phyloP scores from a whole-genome alignment of 1,139 yeast genomes.

The Candida sp. region DNA sequence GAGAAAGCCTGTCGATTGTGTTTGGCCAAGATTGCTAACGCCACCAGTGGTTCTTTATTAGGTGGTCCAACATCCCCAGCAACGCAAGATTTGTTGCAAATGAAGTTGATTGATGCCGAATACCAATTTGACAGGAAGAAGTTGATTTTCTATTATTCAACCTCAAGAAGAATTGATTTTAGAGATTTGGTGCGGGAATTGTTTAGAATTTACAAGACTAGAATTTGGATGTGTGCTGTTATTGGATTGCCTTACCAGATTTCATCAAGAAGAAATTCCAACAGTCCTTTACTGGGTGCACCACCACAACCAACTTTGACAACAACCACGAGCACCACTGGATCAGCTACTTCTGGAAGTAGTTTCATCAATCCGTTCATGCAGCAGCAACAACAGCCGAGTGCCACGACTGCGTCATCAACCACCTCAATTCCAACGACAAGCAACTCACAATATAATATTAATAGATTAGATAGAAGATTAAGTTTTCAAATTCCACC shows the following conservation, averaged over 20 bases:
- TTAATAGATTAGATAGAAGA: constrained; percentile 12
- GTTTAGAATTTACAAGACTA: constrained; percentile 91
- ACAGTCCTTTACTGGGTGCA: constrained; percentile 10
- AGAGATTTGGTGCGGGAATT: constrained; percentile 91
- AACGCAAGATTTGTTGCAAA: constrained; percentile 28
- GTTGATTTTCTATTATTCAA: constrained; percentile 82
- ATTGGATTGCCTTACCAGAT: constrained; percentile 32
- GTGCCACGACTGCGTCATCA: constrained; percentile 11
- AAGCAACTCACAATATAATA: constrained; percentile 2
- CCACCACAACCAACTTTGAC: background rate
- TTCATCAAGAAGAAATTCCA: constrained; percentile 13
- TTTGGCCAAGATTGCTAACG: constrained; percentile 58
- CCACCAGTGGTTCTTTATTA: constrained; percentile 20
- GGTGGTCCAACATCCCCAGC: constrained; percentile 16
- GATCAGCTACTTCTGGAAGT: constrained; percentile 2
- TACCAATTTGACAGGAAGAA: constrained; percentile 97
- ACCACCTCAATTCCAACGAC: constrained; percentile 9
- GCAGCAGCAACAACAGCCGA: constrained; percentile 11
- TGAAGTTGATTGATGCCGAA: constrained; percentile 76
- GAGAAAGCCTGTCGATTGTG: constrained; percentile 70
- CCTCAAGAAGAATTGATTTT: constrained; percentile 86
- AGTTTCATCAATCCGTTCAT: constrained; percentile 11
- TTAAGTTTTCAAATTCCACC: constrained; percentile 14
- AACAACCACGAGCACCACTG: background rate
- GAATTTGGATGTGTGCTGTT: constrained; percentile 98